These are phyloP conservation scores for Dictyostelium citrinum DNA, from an alignment of 78 protist species.

Conservation along the genomic window DNA sequence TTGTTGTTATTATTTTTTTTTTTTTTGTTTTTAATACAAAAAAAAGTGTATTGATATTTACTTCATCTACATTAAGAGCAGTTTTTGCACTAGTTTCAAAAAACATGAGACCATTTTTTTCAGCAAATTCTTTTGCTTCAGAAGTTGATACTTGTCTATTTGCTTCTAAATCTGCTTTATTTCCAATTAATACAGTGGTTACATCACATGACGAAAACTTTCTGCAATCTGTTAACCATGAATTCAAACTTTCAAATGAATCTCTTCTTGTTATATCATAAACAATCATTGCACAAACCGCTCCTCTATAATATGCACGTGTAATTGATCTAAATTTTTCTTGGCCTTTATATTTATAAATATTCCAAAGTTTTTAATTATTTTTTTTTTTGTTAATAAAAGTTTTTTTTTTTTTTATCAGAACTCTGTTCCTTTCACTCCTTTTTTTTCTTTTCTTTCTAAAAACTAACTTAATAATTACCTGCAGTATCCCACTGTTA, in stretches of 20 bases:
- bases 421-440: no score
- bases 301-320: conserved; percentile 98
- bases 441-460: no score
- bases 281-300: conserved; percentile 89
- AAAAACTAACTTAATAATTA: no score
- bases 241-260: conserved; percentile 95
- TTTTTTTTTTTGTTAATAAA: no score
- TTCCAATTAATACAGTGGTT: conserved; percentile 97
- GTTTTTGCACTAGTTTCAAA: conserved; percentile 98
- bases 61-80: conserved; percentile 95
- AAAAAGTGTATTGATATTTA: no score
- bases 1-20: no score
- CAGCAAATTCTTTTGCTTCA: conserved; percentile 79
- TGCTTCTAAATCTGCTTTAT: conserved; percentile 94
- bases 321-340: conserved; percentile 98
- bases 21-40: no score
- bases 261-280: conserved; percentile 93
- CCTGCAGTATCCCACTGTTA: conserved; percentile 99
- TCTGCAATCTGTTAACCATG: conserved; percentile 94
- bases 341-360: not conserved
- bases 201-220: conserved; percentile 89
- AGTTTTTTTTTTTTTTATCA: no score
- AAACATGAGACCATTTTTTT: conserved; percentile 90
- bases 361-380: not conserved
- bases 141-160: conserved; percentile 84